Evolutionary conservation across 2,329 filamentous ascomycete genomes (phyloP), one percentile per base, ranked within the genome.

Genomic region (Neophaeococcomyces mojaviensis): DNA sequence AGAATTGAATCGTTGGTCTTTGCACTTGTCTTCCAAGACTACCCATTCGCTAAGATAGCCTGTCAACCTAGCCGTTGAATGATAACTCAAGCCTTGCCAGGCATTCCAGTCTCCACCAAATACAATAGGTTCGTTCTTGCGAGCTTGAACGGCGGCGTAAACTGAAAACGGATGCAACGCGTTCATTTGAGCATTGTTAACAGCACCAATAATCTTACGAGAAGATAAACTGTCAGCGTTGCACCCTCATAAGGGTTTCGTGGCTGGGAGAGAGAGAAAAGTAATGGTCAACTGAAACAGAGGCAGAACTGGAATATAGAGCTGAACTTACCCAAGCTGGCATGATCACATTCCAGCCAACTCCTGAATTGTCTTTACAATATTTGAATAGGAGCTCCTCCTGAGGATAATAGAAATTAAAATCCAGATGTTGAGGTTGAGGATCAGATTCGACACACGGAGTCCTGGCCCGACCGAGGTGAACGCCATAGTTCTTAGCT

Each of bases 341-440:
- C 47, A 69, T 68, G 20, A 67, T 66, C 13, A 75, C 60, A 49
- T 69, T 75, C 69, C 69, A 77, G 18, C 50, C 49, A 7, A 65
- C 61, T 9, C 52, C 56, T 15, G 68, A 57, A 3, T 59, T 53
- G 19, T 60, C 52, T 39, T 52, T 49, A 56, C 70, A 72, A 53
- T 65, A 77, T 1, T 60, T 55, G 40, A 57, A 64, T 2, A 78
- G 63, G 3, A 61, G 58, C 49, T 77, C 72, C 60, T 77, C 73
- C 59, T 78, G 73, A 0, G 64, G 58, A 51, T 76, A 77, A 64
- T 77, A 78, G 59, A 78, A 77, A 58, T 77, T 77, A 1, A 68
- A 66, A 47, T 70, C 68, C 0, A 72, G 60, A 35, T 55, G 54
- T 4, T 56, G 54, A 3, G 70, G 59, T 9, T 71, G 63, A 3